Percentiles rank a stretch among this genome's conserved stretches.
phyloP scores from a whole-genome alignment of 768 basidiomycete species.

The Nidularia sp. region DNA sequence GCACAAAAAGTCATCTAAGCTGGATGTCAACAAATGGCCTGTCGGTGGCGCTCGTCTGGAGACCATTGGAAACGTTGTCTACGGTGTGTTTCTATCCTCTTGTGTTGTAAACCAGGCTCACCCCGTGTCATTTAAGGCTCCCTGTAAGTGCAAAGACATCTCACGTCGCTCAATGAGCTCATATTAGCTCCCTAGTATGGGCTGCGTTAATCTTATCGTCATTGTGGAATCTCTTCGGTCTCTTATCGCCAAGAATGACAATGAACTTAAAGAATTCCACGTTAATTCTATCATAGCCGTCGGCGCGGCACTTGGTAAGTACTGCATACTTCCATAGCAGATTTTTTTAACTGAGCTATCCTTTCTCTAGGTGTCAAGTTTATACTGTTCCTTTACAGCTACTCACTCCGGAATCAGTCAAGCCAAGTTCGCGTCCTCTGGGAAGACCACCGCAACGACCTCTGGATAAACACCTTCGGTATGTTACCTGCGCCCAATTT shows the following conservation, averaged over 20 bases:
- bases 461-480: slow-evolving; percentile 83
- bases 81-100: slow-evolving; percentile 41
- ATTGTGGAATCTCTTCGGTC: slow-evolving; percentile 81
- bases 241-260: slow-evolving; percentile 54
- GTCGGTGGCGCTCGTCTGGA: slow-evolving; percentile 88
- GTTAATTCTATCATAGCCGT: slow-evolving; percentile 83
- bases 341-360: slow-evolving; percentile 1
- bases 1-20: slow-evolving; percentile 62
- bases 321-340: slow-evolving; percentile 7
- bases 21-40: slow-evolving; percentile 89
- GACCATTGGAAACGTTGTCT: slow-evolving; percentile 86
- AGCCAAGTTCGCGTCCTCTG: slow-evolving; percentile 94
- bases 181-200: slow-evolving; percentile 64
- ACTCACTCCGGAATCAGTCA: slow-evolving; percentile 69
- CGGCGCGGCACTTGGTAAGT: slow-evolving; percentile 69
- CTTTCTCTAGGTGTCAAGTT: slow-evolving; percentile 68
- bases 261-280: slow-evolving; percentile 61
- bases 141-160: slow-evolving; percentile 13
- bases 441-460: slow-evolving; percentile 94
- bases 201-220: slow-evolving; percentile 85
- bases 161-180: background rate
- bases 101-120: slow-evolving; percentile 31
- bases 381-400: slow-evolving; percentile 84
- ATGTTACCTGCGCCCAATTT: slow-evolving; percentile 7
- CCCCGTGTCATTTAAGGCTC: slow-evolving; percentile 13